phyloP scores from a whole-genome alignment of 1,284 basidiomycete species.

The Puccinia coronata region DNA sequence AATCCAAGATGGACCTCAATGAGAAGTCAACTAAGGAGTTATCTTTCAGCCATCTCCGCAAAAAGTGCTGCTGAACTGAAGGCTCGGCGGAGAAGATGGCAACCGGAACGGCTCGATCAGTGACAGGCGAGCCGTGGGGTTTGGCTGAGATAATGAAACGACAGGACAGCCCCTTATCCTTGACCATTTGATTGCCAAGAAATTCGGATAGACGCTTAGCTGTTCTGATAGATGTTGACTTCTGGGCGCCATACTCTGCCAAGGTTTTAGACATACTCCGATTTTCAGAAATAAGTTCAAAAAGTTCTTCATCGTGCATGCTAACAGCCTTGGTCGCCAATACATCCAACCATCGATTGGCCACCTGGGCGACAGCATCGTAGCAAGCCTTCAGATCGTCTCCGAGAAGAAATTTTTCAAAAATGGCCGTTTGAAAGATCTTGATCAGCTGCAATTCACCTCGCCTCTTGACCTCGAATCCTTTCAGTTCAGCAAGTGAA shows the following conservation, averaged over 20 bases:
- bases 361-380: constrained; percentile 85
- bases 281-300: constrained; percentile 98
- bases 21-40: constrained; percentile 85
- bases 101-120: constrained; percentile 95
- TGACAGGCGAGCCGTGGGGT: constrained; percentile 90
- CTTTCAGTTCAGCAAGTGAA: constrained; percentile 92
- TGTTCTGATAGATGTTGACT: constrained; percentile 97
- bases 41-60: constrained; percentile 96
- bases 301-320: constrained; percentile 85
- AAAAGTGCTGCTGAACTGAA: constrained; percentile 80
- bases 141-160: constrained; percentile 98
- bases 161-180: constrained; percentile 97
- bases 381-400: constrained; percentile 93
- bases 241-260: constrained; percentile 92
- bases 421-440: constrained; percentile 98
- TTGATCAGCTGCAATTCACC: constrained; percentile 99
- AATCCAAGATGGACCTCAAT: constrained; percentile 90
- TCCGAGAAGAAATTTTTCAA: constrained; percentile 94
- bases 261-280: constrained; percentile 96
- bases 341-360: constrained; percentile 96
- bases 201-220: constrained; percentile 94
- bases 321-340: constrained; percentile 82
- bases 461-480: constrained; percentile 97
- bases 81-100: constrained; percentile 98
- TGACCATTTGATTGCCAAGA: constrained; percentile 97